A percentile compares a stretch with the other conserved stretches of the same genome.
phyloP scores from a whole-genome alignment of 148 eudicot genomes.

The Chenopodium berlandieri region DNA sequence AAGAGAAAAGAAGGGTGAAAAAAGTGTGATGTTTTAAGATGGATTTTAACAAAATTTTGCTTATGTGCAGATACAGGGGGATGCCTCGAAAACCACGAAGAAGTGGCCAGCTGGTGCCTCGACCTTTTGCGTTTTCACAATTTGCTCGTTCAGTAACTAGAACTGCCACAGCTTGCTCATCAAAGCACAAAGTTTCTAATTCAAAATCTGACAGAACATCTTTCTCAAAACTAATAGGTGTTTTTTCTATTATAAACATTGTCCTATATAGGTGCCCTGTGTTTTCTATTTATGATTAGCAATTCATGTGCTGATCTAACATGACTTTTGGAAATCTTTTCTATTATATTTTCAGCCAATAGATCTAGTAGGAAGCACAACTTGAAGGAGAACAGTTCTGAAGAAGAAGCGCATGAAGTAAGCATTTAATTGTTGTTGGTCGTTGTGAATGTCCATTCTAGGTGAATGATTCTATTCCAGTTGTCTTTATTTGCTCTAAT shows the following conservation, averaged over 20 bases:
- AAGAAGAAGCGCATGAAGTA: slow-evolving; percentile 59
- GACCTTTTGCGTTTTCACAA: slow-evolving; percentile 57
- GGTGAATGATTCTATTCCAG: background rate
- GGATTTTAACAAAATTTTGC: background rate
- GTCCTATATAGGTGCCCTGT: background rate
- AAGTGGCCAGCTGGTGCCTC: slow-evolving; percentile 28
- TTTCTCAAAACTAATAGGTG: slow-evolving; percentile 39
- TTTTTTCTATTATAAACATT: background rate
- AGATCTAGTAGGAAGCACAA: slow-evolving; percentile 13
- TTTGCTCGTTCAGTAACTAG: slow-evolving; percentile 62
- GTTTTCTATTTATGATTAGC: background rate
- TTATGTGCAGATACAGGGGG: background rate
- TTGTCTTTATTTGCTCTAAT: background rate
- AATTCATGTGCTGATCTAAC: background rate
- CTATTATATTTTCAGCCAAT: slow-evolving; percentile 25
- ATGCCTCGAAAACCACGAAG: slow-evolving; percentile 70
- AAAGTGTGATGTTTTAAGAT: background rate
- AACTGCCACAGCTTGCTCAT: slow-evolving; percentile 29
- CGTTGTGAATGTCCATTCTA: background rate
- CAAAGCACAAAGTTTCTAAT: slow-evolving; percentile 28
- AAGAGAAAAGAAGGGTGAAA: background rate
- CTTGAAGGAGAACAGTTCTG: slow-evolving; percentile 36
- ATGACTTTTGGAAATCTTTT: background rate
- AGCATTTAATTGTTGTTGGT: slow-evolving; percentile 20
- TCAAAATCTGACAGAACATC: slow-evolving; percentile 23